Evolutionary conservation across 1,284 basidiomycete species (phyloP).

Genomic region (Pisolithus thermaeus): DNA sequence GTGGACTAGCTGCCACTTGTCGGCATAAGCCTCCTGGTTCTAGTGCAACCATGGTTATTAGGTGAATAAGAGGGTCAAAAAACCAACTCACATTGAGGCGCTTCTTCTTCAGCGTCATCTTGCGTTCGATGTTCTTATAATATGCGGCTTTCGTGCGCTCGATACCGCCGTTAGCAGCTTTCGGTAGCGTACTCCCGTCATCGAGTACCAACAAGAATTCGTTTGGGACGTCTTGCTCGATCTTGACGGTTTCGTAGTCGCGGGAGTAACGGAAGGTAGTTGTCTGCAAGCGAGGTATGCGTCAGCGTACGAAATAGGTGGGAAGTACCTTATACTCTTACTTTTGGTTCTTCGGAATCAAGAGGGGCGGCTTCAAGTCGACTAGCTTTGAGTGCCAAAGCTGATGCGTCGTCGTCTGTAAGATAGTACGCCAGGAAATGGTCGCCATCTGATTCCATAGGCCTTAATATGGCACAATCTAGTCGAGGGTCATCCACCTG

Average conservation of each 20-base stretch:
- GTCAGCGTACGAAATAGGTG: neutral
- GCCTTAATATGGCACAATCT: conserved; percentile 80
- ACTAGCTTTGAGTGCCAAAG: conserved; percentile 51
- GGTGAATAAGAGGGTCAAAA: neutral
- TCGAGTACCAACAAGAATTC: conserved; percentile 78
- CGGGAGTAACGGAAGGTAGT: conserved; percentile 69
- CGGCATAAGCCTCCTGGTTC: conserved; percentile 63
- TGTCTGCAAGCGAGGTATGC: conserved; percentile 34
- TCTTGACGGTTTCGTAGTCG: conserved; percentile 79
- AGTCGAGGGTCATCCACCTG: conserved; percentile 71
- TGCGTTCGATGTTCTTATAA: conserved; percentile 83
- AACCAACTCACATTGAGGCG: conserved; percentile 58
- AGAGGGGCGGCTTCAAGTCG: conserved; percentile 37
- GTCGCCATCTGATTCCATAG: conserved; percentile 81
- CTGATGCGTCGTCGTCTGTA: conserved; percentile 70
- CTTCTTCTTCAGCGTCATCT: conserved; percentile 83
- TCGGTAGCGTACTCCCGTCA: conserved; percentile 41
- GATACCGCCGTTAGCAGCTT: conserved; percentile 11
- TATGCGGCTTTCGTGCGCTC: conserved; percentile 62
- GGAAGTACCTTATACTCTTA: conserved; percentile 3
- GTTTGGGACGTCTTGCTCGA: conserved; percentile 78
- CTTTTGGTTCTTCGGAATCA: conserved; percentile 45
- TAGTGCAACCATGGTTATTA: conserved; percentile 9
- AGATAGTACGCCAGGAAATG: conserved; percentile 88
- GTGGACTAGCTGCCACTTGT: conserved; percentile 75